Percentiles rank a stretch among this genome's conserved stretches.
Evolutionary conservation across 2,329 filamentous ascomycete species (phyloP).

Genomic region (Neopestalotiopsis rosae): DNA sequence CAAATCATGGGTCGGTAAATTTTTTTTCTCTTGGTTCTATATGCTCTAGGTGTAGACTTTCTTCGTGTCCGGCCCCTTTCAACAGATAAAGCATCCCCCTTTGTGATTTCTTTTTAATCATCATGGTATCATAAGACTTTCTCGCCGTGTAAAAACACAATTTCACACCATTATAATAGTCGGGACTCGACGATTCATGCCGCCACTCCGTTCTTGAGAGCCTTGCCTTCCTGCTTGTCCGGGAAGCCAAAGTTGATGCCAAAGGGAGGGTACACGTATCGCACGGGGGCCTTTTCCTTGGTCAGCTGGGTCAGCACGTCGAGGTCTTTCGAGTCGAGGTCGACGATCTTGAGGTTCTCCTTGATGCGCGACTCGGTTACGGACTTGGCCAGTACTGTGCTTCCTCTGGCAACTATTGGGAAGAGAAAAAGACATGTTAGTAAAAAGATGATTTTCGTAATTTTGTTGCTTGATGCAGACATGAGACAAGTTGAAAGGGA

Average conservation of each 20-base stretch:
- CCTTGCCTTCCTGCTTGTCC: conserved; percentile 57
- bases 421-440: background rate
- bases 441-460: too few relatives aligned
- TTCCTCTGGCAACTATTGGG: conserved; percentile 63
- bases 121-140: conserved; percentile 17
- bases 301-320: conserved; percentile 59
- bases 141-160: conserved; percentile 12
- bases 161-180: background rate
- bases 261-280: conserved; percentile 73
- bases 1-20: too few relatives aligned
- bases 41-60: background rate
- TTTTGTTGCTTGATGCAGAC: background rate
- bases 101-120: background rate
- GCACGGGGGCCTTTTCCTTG: conserved; percentile 56
- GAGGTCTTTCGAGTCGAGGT: conserved; percentile 68
- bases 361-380: conserved; percentile 72
- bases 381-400: conserved; percentile 76
- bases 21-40: background rate
- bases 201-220: conserved; percentile 11
- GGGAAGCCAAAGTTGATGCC: conserved; percentile 74
- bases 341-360: conserved; percentile 70
- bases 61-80: too few relatives aligned
- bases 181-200: background rate
- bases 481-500: background rate
- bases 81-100: too few relatives aligned